A percentile compares a stretch with the other conserved stretches of the same genome.
phyloP scores from a whole-genome alignment of 1,139 yeast genomes.

The Saccharomyces hybrid region DNA sequence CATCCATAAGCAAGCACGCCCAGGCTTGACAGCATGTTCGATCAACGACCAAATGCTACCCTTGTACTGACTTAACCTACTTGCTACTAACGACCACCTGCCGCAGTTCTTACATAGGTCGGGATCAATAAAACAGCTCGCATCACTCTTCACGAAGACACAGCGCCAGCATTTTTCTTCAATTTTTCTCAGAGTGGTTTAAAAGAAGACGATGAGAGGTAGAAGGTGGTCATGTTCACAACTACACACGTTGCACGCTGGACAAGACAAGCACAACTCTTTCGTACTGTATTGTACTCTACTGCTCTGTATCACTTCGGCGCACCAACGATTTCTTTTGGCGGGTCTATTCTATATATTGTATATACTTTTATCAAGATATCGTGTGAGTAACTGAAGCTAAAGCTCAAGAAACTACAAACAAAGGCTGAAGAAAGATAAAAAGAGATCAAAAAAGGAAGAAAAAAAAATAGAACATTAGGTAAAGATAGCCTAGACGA shows the following conservation, averaged over 20 bases:
- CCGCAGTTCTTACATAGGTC: too few relatives aligned
- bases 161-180: neutral
- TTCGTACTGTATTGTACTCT: neutral
- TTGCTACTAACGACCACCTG: neutral
- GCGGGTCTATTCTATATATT: neutral
- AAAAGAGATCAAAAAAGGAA: constrained; percentile 1
- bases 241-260: neutral
- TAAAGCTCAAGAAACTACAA: neutral
- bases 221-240: neutral
- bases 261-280: neutral
- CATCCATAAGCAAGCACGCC: neutral
- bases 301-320: neutral
- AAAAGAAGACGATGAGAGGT: neutral
- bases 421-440: neutral
- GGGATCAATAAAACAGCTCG: too few relatives aligned
- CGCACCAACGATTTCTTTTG: constrained; percentile 1
- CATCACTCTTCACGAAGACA: too few relatives aligned
- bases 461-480: neutral
- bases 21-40: neutral
- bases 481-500: neutral
- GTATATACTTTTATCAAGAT: neutral
- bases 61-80: too few relatives aligned
- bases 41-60: too few relatives aligned
- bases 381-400: neutral
- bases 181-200: neutral